These are phyloP conservation scores for Eutypa lata DNA, from an alignment of 2,329 filamentous ascomycete species.

Conservation along the genomic window DNA sequence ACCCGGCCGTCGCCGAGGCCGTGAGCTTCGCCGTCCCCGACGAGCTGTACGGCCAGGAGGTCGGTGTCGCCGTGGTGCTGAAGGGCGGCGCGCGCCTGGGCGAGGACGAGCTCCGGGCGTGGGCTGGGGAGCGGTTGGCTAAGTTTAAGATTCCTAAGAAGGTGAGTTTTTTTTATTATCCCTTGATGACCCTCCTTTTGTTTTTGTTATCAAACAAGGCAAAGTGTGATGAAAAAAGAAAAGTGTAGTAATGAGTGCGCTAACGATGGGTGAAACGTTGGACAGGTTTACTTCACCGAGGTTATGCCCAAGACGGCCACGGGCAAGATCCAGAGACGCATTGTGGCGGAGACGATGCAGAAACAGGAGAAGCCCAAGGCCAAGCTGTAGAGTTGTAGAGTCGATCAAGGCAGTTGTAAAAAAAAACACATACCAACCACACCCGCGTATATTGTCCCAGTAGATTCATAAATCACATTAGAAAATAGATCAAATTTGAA, in stretches of 20 bases:
- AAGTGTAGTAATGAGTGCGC: no score
- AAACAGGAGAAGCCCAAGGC: conserved; percentile 59
- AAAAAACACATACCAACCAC: no score
- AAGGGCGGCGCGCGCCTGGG: conserved; percentile 59
- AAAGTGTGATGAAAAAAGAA: no score
- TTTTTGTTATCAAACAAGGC: no score
- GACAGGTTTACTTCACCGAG: conserved; percentile 77
- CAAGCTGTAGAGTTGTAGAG: conserved; percentile 43
- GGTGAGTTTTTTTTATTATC: conserved; percentile 41
- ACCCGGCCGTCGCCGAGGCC: conserved; percentile 71
- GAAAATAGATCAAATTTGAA: no score
- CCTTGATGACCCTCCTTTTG: no score
- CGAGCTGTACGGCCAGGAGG: conserved; percentile 79
- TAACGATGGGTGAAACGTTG: no score
- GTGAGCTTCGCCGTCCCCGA: conserved; percentile 82
- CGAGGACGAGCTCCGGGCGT: conserved; percentile 62
- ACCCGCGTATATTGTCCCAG: no score
- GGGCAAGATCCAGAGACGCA: conserved; percentile 80
- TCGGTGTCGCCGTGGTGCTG: conserved; percentile 72
- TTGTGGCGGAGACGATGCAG: conserved; percentile 82
- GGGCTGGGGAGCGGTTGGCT: conserved; percentile 66
- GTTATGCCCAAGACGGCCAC: conserved; percentile 91
- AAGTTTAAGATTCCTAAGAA: conserved; percentile 87
- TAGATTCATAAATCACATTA: no score
- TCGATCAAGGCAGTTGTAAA: conserved; percentile 1